These are phyloP conservation scores for Epichloe gansuensis DNA, from an alignment of 2,329 filamentous ascomycete genomes.

Conservation along the genomic window DNA sequence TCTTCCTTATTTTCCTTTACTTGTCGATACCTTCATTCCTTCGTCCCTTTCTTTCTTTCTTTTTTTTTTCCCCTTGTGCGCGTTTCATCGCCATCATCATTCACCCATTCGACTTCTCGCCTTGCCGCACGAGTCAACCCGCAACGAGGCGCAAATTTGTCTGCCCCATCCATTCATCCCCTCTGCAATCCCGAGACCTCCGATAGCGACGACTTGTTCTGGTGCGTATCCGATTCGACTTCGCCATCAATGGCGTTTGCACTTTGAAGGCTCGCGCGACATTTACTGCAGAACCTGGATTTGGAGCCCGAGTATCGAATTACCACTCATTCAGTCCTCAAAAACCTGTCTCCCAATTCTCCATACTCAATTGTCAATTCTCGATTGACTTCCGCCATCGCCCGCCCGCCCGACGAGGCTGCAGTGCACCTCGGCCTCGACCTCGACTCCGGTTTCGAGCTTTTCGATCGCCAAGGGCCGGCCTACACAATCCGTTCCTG, in stretches of 20 bases:
- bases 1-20: constrained; percentile 1
- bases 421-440: background rate
- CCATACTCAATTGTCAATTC: background rate
- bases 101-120: background rate
- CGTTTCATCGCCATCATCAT: constrained; percentile 3
- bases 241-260: background rate
- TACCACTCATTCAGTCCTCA: background rate
- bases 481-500: background rate
- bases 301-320: background rate
- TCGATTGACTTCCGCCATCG: background rate
- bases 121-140: background rate
- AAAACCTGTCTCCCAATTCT: background rate
- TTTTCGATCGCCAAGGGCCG: background rate
- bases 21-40: constrained; percentile 2
- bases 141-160: constrained; percentile 2
- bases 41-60: background rate
- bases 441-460: background rate
- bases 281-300: background rate
- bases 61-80: background rate
- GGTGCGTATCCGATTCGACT: background rate
- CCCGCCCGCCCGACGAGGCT: background rate
- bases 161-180: background rate
- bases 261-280: background rate
- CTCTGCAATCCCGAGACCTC: background rate
- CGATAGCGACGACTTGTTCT: background rate